These are phyloP conservation scores for Chrysosporium queenslandicum DNA, from an alignment of 2,329 filamentous ascomycete genomes.

Conservation along the genomic window DNA sequence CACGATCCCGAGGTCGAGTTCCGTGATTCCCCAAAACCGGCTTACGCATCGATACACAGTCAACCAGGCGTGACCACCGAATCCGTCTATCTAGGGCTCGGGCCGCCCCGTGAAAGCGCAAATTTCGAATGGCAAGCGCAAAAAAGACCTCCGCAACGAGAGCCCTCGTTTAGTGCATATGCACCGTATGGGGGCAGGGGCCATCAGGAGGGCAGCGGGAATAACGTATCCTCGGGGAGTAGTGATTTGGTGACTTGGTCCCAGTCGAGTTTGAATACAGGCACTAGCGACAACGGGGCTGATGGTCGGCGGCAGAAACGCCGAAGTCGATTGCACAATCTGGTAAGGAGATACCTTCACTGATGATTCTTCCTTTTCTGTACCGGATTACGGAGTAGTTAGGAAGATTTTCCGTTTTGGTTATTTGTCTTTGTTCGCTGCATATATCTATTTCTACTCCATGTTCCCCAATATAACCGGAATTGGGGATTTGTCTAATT, in stretches of 20 bases:
- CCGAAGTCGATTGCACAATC: slow-evolving; percentile 2
- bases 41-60: background rate
- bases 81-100: slow-evolving; percentile 3
- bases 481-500: too few species aligned
- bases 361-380: background rate
- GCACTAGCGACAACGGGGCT: background rate
- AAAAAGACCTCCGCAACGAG: background rate
- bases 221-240: background rate
- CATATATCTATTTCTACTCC: too few species aligned
- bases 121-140: background rate
- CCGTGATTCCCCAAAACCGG: background rate
- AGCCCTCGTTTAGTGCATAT: background rate
- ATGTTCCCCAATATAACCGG: too few species aligned
- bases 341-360: slow-evolving; percentile 6
- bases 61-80: background rate
- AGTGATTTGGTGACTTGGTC: background rate
- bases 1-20: background rate
- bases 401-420: too few species aligned
- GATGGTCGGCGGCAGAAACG: background rate
- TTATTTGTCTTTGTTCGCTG: too few species aligned
- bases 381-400: too few species aligned
- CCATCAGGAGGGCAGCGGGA: background rate
- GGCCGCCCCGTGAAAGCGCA: slow-evolving; percentile 4
- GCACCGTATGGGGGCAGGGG: too few species aligned
- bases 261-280: background rate